These are phyloP conservation scores for Dionaea muscipula DNA, from an alignment of 179 eudicot species.

Conservation along the genomic window DNA sequence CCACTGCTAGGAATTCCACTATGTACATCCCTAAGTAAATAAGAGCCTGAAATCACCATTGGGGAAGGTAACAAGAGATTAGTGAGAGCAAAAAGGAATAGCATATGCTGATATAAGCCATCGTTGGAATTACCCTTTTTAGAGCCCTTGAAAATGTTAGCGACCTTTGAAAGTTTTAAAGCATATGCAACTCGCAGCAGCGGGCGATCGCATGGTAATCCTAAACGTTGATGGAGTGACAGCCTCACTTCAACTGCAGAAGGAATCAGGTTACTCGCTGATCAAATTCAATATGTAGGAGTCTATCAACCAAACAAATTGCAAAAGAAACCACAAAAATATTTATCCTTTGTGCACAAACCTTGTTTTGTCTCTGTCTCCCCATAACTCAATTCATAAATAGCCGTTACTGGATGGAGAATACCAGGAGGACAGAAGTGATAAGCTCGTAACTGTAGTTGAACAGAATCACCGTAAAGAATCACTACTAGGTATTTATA, in stretches of 20 bases:
- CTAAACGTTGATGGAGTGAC: slow-evolving; percentile 76
- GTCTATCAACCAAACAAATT: background rate
- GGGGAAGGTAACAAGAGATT: slow-evolving; percentile 10
- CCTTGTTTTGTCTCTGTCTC: slow-evolving; percentile 93
- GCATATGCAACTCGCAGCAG: slow-evolving; percentile 77
- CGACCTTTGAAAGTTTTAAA: slow-evolving; percentile 32
- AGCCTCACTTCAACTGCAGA: slow-evolving; percentile 70
- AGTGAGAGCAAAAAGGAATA: slow-evolving; percentile 7
- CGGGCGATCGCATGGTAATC: slow-evolving; percentile 88
- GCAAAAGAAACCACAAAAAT: background rate
- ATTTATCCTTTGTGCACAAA: slow-evolving; percentile 9
- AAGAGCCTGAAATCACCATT: slow-evolving; percentile 36
- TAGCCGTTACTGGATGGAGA: slow-evolving; percentile 62
- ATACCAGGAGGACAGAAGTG: slow-evolving; percentile 85
- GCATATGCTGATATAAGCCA: background rate
- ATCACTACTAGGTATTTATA: too few species aligned
- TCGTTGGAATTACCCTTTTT: slow-evolving; percentile 37
- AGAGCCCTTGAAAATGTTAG: slow-evolving; percentile 22
- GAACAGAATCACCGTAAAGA: slow-evolving; percentile 5
- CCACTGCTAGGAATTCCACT: slow-evolving; percentile 71
- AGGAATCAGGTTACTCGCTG: background rate
- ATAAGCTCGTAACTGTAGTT: slow-evolving; percentile 63
- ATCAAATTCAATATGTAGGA: background rate
- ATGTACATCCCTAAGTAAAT: slow-evolving; percentile 84
- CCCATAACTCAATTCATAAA: slow-evolving; percentile 74